Base-by-base conservation (phyloP, 1,284 basidiomycete genomes). In the Puccinia brachypodii region DNA sequence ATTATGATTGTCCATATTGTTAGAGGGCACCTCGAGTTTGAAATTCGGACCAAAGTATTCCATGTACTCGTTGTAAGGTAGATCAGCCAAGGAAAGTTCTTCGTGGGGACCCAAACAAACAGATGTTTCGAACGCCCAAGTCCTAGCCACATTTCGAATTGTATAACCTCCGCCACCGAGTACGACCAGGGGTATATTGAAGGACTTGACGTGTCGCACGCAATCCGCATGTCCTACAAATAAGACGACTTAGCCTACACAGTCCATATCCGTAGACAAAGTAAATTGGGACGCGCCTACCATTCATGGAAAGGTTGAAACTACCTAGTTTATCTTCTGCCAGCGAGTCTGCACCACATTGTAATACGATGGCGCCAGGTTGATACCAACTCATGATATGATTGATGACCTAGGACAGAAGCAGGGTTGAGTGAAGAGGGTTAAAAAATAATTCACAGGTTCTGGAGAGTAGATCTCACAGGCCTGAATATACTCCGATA, bases 31-130 rank as follows among this genome's bases (percentile, higher is more conserved):
- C 85, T 98, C 95, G 40, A 99, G 89, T 84, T 96, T 90, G 88
- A 96, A 99, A 82, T 95, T 90, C 16, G 97, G 97, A 0, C 96
- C 96, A 87, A 96, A 99, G 91, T 96, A 99, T 87, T 98, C 96
- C 81, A 81, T 87, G 47, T 81, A 81, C 74, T 81, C 79, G 28
- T 81, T 81, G 33, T 81, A 81, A 31, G 79, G 79, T 50, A 81
- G 87, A 85, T 94, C 92, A 53, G 82, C 73, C 81, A 84, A 90
- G 84, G 93, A 91, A 77, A 98, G 92, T 85, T 95, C 92, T 69
- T 94, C 89, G 42, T 58, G 40, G 0, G 66, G 56, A 0, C 94
- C 95, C 19, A 96, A 90, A 44, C 95, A 93, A 85, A 96, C 92
- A 0, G 95, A 96, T 0, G 97, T 99, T 87, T 99, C 97, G 87